phyloP scores from a whole-genome alignment of 352 stramenopile species.

The Pilasporangium apinafurcum region DNA sequence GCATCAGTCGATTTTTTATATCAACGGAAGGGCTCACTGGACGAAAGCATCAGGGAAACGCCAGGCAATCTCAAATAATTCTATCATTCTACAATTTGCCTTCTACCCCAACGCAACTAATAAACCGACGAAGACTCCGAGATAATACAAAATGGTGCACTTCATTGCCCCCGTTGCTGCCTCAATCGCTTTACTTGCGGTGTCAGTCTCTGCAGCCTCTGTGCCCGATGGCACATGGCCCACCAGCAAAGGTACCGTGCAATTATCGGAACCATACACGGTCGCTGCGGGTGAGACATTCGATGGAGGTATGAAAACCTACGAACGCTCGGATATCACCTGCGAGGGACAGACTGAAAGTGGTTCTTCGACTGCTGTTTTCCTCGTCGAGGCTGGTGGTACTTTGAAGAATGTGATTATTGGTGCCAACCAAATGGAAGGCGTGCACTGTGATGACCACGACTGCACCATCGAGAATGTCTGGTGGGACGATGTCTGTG shows the following conservation, averaged over 20 bases:
- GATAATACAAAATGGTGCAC: constrained; percentile 16
- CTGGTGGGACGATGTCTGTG: constrained; percentile 23
- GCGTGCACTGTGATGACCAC: constrained; percentile 18
- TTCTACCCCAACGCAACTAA: too few relatives aligned
- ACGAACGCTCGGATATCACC: constrained; percentile 38
- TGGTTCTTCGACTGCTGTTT: constrained; percentile 17
- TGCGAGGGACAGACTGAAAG: constrained; percentile 27
- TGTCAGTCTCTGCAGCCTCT: background rate
- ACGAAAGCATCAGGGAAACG: too few relatives aligned
- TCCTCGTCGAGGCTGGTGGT: constrained; percentile 30
- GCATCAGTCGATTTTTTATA: too few relatives aligned
- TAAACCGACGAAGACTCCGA: too few relatives aligned
- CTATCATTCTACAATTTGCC: too few relatives aligned
- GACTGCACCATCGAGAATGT: constrained; percentile 27
- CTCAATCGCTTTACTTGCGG: background rate
- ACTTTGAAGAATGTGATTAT: constrained; percentile 27
- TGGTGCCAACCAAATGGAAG: constrained; percentile 18
- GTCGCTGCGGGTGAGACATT: constrained; percentile 30
- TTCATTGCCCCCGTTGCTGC: constrained; percentile 1
- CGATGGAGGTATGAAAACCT: constrained; percentile 53
- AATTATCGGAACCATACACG: constrained; percentile 18
- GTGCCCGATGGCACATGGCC: constrained; percentile 19
- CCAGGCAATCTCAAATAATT: too few relatives aligned
- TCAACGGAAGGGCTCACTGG: too few relatives aligned
- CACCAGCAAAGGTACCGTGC: constrained; percentile 7